Evolutionary conservation across 73 alveolate species (phyloP).

Genomic region (Stentor coeruleus): DNA sequence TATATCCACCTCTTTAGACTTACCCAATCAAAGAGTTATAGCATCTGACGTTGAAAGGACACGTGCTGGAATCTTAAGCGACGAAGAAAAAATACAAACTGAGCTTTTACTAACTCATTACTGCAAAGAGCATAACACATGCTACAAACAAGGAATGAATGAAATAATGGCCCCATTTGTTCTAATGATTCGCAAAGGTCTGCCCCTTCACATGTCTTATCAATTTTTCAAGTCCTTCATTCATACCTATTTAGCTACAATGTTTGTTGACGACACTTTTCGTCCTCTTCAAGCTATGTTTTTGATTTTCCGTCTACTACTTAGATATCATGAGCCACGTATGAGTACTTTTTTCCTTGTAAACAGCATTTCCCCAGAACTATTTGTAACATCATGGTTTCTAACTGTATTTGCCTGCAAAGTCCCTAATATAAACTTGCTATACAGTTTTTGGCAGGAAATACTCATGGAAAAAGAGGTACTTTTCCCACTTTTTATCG

Average conservation of each 20-base stretch:
- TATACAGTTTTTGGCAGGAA: neutral
- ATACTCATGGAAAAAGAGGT: neutral
- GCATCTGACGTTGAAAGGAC: conserved; percentile 34
- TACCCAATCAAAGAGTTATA: conserved; percentile 34
- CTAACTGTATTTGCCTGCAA: conserved; percentile 69
- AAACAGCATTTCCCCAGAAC: conserved; percentile 61
- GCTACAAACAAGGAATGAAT: conserved; percentile 79
- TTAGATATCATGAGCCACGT: conserved; percentile 64
- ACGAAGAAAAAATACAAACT: conserved; percentile 29
- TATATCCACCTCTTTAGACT: neutral
- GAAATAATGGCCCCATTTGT: conserved; percentile 67
- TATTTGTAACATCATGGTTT: conserved; percentile 81
- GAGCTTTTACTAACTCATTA: conserved; percentile 61
- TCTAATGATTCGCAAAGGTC: conserved; percentile 25
- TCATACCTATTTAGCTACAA: conserved; percentile 23
- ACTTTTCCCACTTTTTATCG: neutral
- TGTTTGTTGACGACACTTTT: conserved; percentile 44
- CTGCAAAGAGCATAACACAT: conserved; percentile 47
- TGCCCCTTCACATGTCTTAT: conserved; percentile 12
- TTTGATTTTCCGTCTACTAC: conserved; percentile 36
- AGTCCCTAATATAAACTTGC: neutral
- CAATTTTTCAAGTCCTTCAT: conserved; percentile 28
- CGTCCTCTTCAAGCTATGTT: conserved; percentile 44
- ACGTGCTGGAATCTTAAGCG: conserved; percentile 29
- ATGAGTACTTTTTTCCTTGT: conserved; percentile 43